Evolutionary conservation across 495 filamentous ascomycete genomes (phyloP), one percentile per base, ranked within the genome.

Genomic region (Rhypophila decipiens): DNA sequence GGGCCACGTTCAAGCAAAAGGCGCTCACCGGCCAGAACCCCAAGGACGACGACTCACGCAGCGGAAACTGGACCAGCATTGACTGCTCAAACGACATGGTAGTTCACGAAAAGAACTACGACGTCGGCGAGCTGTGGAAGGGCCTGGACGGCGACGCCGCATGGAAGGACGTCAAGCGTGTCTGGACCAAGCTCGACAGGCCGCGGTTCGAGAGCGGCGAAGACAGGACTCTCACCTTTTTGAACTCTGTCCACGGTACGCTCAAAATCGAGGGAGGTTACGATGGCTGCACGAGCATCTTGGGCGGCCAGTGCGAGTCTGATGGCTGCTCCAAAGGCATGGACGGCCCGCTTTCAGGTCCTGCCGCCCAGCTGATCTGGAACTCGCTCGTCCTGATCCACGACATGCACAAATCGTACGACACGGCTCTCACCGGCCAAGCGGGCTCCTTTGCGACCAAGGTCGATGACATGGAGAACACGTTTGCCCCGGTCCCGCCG

Each of bases 241-340:
- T 89, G 4, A 87, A 87, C 56, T 77, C 82, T 5, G 80, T 94
- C 50, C 72, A 79, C 5, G 86, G 88, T 44, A 54, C 50, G 3
- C 18, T 54, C 7, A 13, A 23, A n/a, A 33, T 50, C 10, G n/a
- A 42, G 17, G 20, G 0, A 5, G 22, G 24, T 42, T 40, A 34
- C 7, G 24, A 40, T 17, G 24, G 1, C 24, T 9, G 31, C 35
- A 46, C 48, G 12, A 42, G 38, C 8, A 4, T 9, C 1, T 19
- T 52, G 29, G 15, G 10, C 10, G 10, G 24, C 4, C 15, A 13
- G 3, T 9, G 20, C 9, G 39, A 46, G 20, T 17, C 22, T 5
- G 35, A 50, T 13, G 53, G 23, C 17, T 17, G 18, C 12, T 15
- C 22, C 3, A 17, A 8, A 5, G 36, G 36, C 36, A 31, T 31